Evolutionary conservation across 1,284 basidiomycete species (phyloP).

Genomic region (Cystobasidium sp.): DNA sequence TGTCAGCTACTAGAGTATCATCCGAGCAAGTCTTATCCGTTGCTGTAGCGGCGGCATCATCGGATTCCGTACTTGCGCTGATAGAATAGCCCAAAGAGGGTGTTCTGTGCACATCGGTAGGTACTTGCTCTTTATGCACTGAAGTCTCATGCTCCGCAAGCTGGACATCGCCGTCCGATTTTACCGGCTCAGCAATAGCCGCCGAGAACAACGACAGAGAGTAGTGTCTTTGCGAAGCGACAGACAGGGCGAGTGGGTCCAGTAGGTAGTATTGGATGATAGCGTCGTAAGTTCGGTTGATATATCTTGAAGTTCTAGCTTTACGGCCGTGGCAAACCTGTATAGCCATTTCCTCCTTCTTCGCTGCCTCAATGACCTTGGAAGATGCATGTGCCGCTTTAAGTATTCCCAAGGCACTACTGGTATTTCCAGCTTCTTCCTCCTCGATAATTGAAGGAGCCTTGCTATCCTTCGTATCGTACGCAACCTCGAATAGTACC

Average conservation of each 20-base stretch:
- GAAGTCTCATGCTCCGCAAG: too few relatives aligned
- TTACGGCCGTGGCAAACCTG: neutral
- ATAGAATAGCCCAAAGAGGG: constrained; percentile 24
- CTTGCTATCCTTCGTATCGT: constrained; percentile 14
- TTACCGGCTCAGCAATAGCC: neutral
- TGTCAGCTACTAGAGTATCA: neutral
- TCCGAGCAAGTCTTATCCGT: constrained; percentile 11
- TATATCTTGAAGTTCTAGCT: constrained; percentile 13
- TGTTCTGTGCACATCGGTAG: neutral
- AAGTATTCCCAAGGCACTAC: too few relatives aligned
- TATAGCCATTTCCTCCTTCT: neutral
- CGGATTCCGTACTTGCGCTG: neutral
- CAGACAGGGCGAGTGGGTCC: neutral
- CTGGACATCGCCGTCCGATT: too few relatives aligned
- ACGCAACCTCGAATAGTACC: constrained; percentile 34
- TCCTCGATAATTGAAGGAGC: constrained; percentile 23
- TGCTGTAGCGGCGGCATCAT: neutral
- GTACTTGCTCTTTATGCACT: neutral
- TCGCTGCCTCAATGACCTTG: neutral
- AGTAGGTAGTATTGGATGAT: constrained; percentile 15
- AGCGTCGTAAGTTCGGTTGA: constrained; percentile 9
- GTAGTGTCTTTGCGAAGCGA: neutral
- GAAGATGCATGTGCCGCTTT: too few relatives aligned
- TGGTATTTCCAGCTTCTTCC: neutral
- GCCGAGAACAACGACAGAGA: neutral